Percentiles rank a stretch among this genome's conserved stretches.
Evolutionary conservation across 129 eudicot genomes (phyloP).

Genomic region (Pittosporum tobira): DNA sequence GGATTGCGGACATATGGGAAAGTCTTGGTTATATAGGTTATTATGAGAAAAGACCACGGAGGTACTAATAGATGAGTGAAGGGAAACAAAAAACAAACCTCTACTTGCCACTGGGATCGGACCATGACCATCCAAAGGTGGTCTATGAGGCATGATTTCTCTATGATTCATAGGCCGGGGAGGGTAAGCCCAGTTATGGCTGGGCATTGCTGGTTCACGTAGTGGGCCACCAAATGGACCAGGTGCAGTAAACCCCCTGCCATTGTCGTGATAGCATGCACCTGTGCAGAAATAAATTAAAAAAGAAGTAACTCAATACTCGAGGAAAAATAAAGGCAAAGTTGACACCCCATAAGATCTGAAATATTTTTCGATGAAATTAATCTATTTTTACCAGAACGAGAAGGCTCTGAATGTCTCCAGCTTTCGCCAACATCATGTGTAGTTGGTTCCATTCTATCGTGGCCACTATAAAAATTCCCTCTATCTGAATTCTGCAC

Average conservation of each 20-base stretch:
- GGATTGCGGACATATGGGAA: too few species aligned
- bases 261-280: constrained; percentile 44
- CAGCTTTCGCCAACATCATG: constrained; percentile 61
- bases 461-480: constrained; percentile 57
- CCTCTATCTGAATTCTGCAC: constrained; percentile 43
- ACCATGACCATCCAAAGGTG: constrained; percentile 54
- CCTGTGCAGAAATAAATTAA: constrained; percentile 38
- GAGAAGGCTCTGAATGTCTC: constrained; percentile 55
- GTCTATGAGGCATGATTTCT: constrained; percentile 55
- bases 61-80: neutral
- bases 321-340: neutral
- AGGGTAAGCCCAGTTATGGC: constrained; percentile 57
- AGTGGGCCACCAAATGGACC: constrained; percentile 42
- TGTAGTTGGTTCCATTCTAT: constrained; percentile 41
- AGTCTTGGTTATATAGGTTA: too few species aligned
- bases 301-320: neutral
- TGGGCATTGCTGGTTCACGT: constrained; percentile 42
- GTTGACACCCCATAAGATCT: too few species aligned
- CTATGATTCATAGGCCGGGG: constrained; percentile 51
- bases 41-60: too few species aligned
- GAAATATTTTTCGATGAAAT: neutral
- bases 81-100: constrained; percentile 35
- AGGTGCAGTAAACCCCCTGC: constrained; percentile 37
- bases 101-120: constrained; percentile 57
- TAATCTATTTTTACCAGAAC: constrained; percentile 38